Percentiles rank a stretch among this genome's conserved stretches.
phyloP scores from a whole-genome alignment of 192 early-diverging fungal genomes.

The Coemansia sp. region DNA sequence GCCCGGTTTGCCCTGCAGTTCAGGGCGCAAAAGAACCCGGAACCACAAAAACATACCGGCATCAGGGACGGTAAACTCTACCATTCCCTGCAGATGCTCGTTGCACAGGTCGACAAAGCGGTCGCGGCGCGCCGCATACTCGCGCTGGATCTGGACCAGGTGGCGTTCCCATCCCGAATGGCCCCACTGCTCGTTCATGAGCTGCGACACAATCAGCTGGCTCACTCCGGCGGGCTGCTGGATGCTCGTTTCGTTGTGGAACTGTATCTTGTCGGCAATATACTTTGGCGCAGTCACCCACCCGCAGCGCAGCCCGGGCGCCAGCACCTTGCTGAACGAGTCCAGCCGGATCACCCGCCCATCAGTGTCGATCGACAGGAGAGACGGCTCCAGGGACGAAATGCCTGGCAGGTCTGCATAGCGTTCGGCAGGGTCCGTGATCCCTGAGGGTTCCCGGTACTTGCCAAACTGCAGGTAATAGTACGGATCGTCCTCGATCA shows the following conservation, averaged over 20 bases:
- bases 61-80: conserved; percentile 55
- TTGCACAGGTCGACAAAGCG: conserved; percentile 59
- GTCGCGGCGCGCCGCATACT: conserved; percentile 69
- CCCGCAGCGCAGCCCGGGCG: conserved; percentile 80
- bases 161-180: conserved; percentile 72
- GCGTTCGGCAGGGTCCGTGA: conserved; percentile 10
- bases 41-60: conserved; percentile 96
- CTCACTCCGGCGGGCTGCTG: conserved; percentile 79
- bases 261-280: conserved; percentile 72
- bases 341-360: conserved; percentile 88
- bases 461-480: conserved; percentile 76
- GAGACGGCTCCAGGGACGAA: conserved; percentile 54
- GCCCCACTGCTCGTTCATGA: conserved; percentile 76
- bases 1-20: conserved; percentile 38
- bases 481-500: conserved; percentile 96
- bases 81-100: conserved; percentile 56
- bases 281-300: conserved; percentile 64
- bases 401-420: conserved; percentile 20
- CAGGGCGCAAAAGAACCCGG: conserved; percentile 44
- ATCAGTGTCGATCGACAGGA: conserved; percentile 86
- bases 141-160: conserved; percentile 57
- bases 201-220: conserved; percentile 66
- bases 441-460: conserved; percentile 8
- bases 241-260: conserved; percentile 75
- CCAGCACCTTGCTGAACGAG: conserved; percentile 87